Evolutionary conservation across 371 early-diverging fungal genomes (phyloP), one percentile per base, ranked within the genome.

Genomic region (Lichtheimia corymbifera): DNA sequence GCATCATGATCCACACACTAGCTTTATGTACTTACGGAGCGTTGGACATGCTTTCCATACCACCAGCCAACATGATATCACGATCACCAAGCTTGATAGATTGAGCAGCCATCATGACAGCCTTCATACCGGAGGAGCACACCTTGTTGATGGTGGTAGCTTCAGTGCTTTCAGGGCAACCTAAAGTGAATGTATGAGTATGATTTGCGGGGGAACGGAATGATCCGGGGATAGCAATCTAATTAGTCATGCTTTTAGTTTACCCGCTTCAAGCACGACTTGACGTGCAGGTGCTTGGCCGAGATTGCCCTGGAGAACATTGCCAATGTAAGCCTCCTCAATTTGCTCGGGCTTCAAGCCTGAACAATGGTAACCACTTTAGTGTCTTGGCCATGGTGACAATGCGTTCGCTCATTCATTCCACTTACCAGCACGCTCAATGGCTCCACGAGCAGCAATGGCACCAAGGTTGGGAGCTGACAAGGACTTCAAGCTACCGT

Each of bases 11-110:
- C 6, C 43, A 47, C 42, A 42, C 42, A 41, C 49, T 50, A 43
- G 41, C 51, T 53, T 43, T 13, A 14, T 15, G 50, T 35, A 74
- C 82, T 75, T 85, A 93, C 70, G 96, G 96, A 20, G 87, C 83
- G 72, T 94, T 94, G 57, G 90, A 88, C 96, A 97, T 96, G 79
- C 91, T 91, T 71, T 98, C 97, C 92, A 92, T 94, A 52, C 98
- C 97, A 64, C 97, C 98, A 44, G 95, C 94, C 17, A 96, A 77
- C 80, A 94, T 89, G 43, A 83, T 67, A 15, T 81, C 64, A 66
- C 83, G 82, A 47, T 79, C 80, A 24, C 86, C 88, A 20, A 79
- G 70, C 68, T 83, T 78, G 63, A 89, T 82, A 55, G 73, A 79
- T 65, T 90, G 91, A 7, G 91, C 71, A 14, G 90, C 92, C 69